These are phyloP conservation scores for Murraya paniculata DNA, from an alignment of 345 rosid species.

Conservation along the genomic window DNA sequence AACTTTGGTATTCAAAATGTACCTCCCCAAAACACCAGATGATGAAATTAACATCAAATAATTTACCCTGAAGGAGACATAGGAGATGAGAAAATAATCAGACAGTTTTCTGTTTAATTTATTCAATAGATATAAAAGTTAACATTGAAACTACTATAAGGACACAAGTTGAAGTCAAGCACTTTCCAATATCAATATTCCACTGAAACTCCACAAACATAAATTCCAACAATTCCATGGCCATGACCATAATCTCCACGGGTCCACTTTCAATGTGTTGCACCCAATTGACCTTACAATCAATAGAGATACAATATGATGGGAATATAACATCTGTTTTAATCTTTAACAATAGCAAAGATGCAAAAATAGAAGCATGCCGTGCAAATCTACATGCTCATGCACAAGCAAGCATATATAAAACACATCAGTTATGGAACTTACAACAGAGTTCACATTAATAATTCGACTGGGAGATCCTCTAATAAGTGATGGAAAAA, in stretches of 20 bases:
- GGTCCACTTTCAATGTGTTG: too few species aligned
- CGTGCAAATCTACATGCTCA: neutral
- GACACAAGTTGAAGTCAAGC: neutral
- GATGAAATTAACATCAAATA: neutral
- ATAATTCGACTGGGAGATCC: conserved; percentile 95
- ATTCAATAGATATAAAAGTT: neutral
- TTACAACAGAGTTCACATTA: conserved; percentile 95
- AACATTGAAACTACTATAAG: neutral
- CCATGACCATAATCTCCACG: neutral
- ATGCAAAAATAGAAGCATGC: neutral
- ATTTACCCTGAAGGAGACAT: neutral
- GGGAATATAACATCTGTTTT: neutral
- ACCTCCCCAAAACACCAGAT: neutral
- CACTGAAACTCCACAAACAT: neutral
- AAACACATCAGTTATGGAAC: conserved; percentile 27
- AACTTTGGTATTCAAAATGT: neutral
- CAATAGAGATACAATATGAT: neutral
- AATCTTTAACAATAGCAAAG: neutral
- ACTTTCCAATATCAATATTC: neutral
- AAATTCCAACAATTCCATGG: neutral
- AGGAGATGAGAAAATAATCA: neutral
- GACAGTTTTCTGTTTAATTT: neutral
- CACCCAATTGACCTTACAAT: neutral
- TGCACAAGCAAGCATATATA: neutral
- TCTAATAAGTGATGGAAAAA: conserved; percentile 85